Conservation (phyloP, 345 rosid genomes). For the Microthlaspi erraticum region DNA sequence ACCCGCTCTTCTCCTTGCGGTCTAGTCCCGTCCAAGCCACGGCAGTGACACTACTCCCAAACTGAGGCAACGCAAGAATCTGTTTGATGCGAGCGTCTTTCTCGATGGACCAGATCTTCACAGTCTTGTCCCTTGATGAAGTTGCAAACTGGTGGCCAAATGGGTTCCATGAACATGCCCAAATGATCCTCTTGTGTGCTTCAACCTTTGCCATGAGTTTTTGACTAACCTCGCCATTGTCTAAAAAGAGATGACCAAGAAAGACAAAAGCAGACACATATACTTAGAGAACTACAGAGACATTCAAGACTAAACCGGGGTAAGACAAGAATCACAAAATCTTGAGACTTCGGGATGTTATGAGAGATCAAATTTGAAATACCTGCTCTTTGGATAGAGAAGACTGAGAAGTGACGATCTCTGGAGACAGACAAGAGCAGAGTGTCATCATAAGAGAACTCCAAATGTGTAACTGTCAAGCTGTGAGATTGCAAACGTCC, state of each 20-base stretch:
- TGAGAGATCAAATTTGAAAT: slow-evolving; percentile 7
- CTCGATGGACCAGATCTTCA: slow-evolving; percentile 84
- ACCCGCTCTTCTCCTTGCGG: slow-evolving; percentile 54
- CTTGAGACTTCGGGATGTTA: not conserved
- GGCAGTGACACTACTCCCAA: slow-evolving; percentile 82
- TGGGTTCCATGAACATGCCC: slow-evolving; percentile 99
- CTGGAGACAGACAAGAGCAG: slow-evolving; percentile 89
- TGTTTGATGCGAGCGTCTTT: slow-evolving; percentile 53
- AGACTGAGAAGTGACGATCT: slow-evolving; percentile 90
- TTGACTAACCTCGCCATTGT: slow-evolving; percentile 50
- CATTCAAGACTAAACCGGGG: not conserved
- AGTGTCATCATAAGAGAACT: slow-evolving; percentile 76
- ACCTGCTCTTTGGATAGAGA: slow-evolving; percentile 73
- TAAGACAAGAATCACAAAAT: not conserved
- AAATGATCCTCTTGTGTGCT: slow-evolving; percentile 96
- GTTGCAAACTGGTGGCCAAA: slow-evolving; percentile 86
- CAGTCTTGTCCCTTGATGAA: slow-evolving; percentile 92
- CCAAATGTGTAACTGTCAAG: slow-evolving; percentile 92
- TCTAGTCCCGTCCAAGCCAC: slow-evolving; percentile 82
- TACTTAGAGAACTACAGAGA: not conserved
- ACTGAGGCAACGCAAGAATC: slow-evolving; percentile 61
- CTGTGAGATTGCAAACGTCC: slow-evolving; percentile 88
- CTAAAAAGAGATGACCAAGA: slow-evolving; percentile 39
- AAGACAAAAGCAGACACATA: not conserved
- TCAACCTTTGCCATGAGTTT: slow-evolving; percentile 73